Percentiles rank a stretch among this genome's conserved stretches.
Evolutionary conservation across 768 basidiomycete species (phyloP).

Genomic region (Hygrophorus pudorinus): DNA sequence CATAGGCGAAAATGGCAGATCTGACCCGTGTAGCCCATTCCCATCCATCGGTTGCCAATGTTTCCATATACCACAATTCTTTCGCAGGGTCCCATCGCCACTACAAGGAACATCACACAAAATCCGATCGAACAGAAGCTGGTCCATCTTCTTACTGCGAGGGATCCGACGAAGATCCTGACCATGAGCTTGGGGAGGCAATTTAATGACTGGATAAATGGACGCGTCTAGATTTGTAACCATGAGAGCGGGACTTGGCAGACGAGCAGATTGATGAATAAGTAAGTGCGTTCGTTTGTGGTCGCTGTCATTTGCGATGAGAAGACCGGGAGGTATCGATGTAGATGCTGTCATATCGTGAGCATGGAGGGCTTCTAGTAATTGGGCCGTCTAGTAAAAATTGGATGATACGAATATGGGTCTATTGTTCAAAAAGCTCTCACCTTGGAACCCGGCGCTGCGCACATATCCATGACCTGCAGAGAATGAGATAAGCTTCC

Average conservation of each 20-base stretch:
- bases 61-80: slow-evolving; percentile 94
- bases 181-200: slow-evolving; percentile 26
- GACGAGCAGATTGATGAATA: slow-evolving; percentile 92
- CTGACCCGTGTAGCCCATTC: slow-evolving; percentile 79
- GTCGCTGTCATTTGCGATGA: slow-evolving; percentile 94
- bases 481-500: slow-evolving; percentile 1
- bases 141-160: slow-evolving; percentile 28
- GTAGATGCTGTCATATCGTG: slow-evolving; percentile 54
- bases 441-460: slow-evolving; percentile 95
- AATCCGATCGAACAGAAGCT: slow-evolving; percentile 84
- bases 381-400: slow-evolving; percentile 69
- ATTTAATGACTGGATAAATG: slow-evolving; percentile 60
- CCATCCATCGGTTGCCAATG: slow-evolving; percentile 83
- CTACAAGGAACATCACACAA: slow-evolving; percentile 97
- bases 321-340: slow-evolving; percentile 70
- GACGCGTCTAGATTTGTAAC: slow-evolving; percentile 96
- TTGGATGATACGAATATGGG: neutral
- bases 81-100: slow-evolving; percentile 92
- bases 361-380: slow-evolving; percentile 90
- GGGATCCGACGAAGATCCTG: slow-evolving; percentile 12
- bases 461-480: slow-evolving; percentile 94
- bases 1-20: neutral
- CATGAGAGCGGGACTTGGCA: slow-evolving; percentile 86
- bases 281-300: slow-evolving; percentile 91
- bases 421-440: slow-evolving; percentile 3